Base-by-base conservation (phyloP, 352 stramenopile genomes). In the Phytophthora aleatoria region DNA sequence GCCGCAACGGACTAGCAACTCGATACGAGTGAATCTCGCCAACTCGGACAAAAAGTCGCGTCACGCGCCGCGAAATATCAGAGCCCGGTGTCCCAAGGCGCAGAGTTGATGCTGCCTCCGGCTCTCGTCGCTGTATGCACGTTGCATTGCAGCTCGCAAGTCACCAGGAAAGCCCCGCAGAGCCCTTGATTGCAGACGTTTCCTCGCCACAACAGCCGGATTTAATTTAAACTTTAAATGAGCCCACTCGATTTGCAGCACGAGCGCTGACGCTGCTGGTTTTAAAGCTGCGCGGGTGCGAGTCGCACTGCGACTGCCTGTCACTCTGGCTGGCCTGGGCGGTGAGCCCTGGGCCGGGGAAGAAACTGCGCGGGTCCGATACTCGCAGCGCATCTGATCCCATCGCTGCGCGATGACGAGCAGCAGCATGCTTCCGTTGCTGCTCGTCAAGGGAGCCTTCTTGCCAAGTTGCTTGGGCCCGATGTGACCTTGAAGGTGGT, bases 191-290 rank as follows among this genome's bases (percentile, higher is more conserved):
- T 47, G 44, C 13, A 38, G 28, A 47, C 52, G 38, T 58, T 59
- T 61, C 56, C 62, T 33, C 61, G 57, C 43, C 15, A 30, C 28
- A 16, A 33, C 47, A 30, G 20, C 15, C 47, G 64, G 50, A 67
- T 67, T 65, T 65, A 49, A 16, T 20, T 20, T 20, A 20, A 20
- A 20, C 20, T 20, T 20, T 20, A 20, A 20, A 13, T 35, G n/a
- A 26, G 36, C 20, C 5, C 24, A 28, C 28, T 42, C 57, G 63
- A 71, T 71, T 71, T 71, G 63, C 50, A 45, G 63, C 39, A 35
- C 20, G 20, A 20, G 20, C 28, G n/a, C 26, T 54, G 50, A 54
- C 58, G 44, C 24, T 50, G 43, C 8, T 26, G 20, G 11, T 24
- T 4, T 54, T 50, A 30, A 51, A 44, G 39, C 16, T 7, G 52